Conservation (phyloP, 257 asterid genomes). For the Solanum sparsipilum region DNA sequence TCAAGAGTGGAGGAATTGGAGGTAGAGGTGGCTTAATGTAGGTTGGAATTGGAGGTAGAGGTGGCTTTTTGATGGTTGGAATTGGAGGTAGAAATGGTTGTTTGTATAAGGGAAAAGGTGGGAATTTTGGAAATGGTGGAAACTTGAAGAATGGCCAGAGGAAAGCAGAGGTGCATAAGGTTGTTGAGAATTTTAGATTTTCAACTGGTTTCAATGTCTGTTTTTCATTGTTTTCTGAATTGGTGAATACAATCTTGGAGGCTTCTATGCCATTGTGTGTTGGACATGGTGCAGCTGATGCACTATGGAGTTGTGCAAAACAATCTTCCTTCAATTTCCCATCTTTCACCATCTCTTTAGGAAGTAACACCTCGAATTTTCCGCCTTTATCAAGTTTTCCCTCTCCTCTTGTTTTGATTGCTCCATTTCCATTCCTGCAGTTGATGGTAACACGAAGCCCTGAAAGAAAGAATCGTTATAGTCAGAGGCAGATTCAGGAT, state of each 20-base stretch:
- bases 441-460: constrained; percentile 68
- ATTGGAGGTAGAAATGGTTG: constrained; percentile 14
- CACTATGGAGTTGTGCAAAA: constrained; percentile 74
- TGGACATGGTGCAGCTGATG: constrained; percentile 59
- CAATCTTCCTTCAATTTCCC: constrained; percentile 57
- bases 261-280: constrained; percentile 46
- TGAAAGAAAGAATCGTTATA: background rate
- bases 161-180: constrained; percentile 63
- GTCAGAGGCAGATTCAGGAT: background rate
- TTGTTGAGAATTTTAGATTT: constrained; percentile 47
- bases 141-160: constrained; percentile 49
- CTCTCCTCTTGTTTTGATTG: constrained; percentile 31
- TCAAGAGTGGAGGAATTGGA: constrained; percentile 21
- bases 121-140: constrained; percentile 45
- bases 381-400: constrained; percentile 45
- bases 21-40: constrained; percentile 27
- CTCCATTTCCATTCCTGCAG: constrained; percentile 53
- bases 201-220: constrained; percentile 33
- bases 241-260: constrained; percentile 38
- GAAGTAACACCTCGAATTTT: constrained; percentile 43
- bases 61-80: background rate
- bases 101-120: constrained; percentile 25
- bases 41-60: background rate
- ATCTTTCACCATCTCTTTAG: constrained; percentile 29
- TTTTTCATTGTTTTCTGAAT: constrained; percentile 26